Evolutionary conservation across 2,329 filamentous ascomycete genomes (phyloP).

Genomic region (Diaporthe sp.): DNA sequence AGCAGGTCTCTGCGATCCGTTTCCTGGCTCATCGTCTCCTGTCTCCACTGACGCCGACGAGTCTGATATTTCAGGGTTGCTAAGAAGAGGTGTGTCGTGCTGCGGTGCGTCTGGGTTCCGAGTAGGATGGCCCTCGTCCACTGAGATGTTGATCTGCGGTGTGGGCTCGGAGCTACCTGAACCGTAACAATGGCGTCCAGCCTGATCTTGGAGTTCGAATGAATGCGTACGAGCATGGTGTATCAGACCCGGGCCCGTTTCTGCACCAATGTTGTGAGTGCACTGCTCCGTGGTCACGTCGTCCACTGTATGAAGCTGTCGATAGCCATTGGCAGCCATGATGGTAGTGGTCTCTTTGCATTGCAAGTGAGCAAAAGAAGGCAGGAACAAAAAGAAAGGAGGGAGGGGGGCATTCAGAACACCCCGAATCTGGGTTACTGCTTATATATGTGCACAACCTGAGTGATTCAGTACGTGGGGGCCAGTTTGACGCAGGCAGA

Average conservation of each 20-base stretch:
- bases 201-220: not conserved
- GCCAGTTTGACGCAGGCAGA: no score
- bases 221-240: not conserved
- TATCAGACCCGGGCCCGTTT: not conserved
- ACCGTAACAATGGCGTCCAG: rapidly evolving
- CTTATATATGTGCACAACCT: no score
- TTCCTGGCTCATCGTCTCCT: not conserved
- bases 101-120: not conserved
- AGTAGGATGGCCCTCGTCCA: not conserved
- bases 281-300: not conserved
- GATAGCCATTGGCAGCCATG: not conserved
- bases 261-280: not conserved
- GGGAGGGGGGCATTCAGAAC: no score
- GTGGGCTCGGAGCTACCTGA: not conserved
- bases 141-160: not conserved
- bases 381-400: no score
- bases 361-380: no score
- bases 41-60: not conserved
- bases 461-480: no score
- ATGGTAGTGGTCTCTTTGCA: no score
- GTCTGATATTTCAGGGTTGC: not conserved
- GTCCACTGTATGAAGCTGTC: not conserved
- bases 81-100: not conserved
- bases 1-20: not conserved
- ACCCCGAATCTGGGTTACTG: no score